Evolutionary conservation across 495 filamentous ascomycete species (phyloP).

Genomic region (Penicillium turbatum): DNA sequence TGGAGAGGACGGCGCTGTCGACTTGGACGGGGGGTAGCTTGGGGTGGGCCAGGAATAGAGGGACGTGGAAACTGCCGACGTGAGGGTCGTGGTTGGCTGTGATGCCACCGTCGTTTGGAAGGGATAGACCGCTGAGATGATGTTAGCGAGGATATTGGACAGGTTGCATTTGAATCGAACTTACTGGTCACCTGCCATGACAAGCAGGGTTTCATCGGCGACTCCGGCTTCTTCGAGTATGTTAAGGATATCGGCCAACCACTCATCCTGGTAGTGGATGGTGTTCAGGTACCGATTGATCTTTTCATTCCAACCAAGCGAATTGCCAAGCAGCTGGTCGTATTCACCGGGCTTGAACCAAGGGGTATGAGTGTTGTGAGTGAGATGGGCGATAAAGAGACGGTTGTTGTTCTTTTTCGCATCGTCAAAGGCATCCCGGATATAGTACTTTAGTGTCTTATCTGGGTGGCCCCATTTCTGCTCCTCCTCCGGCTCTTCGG

Average conservation of each 20-base stretch:
- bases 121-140: conserved; percentile 22
- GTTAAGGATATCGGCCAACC: conserved; percentile 34
- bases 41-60: conserved; percentile 38
- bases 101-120: conserved; percentile 30
- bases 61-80: conserved; percentile 38
- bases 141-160: not conserved
- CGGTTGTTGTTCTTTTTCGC: conserved; percentile 34
- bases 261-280: conserved; percentile 36
- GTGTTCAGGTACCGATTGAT: conserved; percentile 42
- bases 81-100: conserved; percentile 37
- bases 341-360: conserved; percentile 40
- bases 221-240: conserved; percentile 36
- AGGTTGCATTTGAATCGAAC: not conserved
- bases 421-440: conserved; percentile 33
- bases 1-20: conserved; percentile 27
- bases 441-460: conserved; percentile 31
- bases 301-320: conserved; percentile 25
- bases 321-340: conserved; percentile 25
- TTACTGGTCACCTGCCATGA: conserved; percentile 45
- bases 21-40: conserved; percentile 35
- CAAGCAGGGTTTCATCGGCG: conserved; percentile 39
- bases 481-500: conserved; percentile 23
- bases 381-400: conserved; percentile 42
- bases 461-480: conserved; percentile 40
- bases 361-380: conserved; percentile 39